A percentile compares a stretch with the other conserved stretches of the same genome.
These are phyloP conservation scores for Russula virescens DNA, from an alignment of 768 basidiomycete genomes.

Conservation along the genomic window DNA sequence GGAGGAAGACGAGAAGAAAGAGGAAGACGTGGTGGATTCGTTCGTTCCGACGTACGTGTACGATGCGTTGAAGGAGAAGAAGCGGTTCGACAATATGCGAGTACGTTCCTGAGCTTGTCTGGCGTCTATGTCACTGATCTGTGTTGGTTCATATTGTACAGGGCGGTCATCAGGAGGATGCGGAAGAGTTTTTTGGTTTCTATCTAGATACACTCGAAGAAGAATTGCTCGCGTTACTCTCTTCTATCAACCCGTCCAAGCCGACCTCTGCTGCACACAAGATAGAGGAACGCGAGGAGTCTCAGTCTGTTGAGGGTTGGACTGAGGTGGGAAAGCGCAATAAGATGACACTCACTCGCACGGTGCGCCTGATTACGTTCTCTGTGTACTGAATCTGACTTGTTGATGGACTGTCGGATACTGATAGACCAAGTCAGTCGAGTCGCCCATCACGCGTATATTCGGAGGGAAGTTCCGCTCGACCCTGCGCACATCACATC, in stretches of 20 bases:
- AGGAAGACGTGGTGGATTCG: constrained; percentile 51
- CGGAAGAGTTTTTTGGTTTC: constrained; percentile 98
- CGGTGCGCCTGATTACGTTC: constrained; percentile 43
- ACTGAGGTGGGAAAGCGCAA: constrained; percentile 90
- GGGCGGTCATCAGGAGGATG: constrained; percentile 95
- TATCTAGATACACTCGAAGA: constrained; percentile 93
- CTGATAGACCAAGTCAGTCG: constrained; percentile 63
- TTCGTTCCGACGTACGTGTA: constrained; percentile 86
- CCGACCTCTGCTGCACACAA: constrained; percentile 27
- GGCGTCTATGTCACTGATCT: not conserved
- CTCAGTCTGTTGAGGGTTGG: constrained; percentile 67
- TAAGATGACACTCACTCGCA: constrained; percentile 69
- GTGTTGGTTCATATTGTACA: constrained; percentile 29
- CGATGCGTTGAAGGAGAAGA: constrained; percentile 90
- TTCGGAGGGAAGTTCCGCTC: constrained; percentile 93
- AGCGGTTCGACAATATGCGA: constrained; percentile 89
- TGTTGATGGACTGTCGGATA: constrained; percentile 4
- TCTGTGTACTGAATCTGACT: not conserved
- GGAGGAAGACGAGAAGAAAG: constrained; percentile 41
- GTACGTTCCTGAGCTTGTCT: constrained; percentile 39
- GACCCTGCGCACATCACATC: constrained; percentile 70
- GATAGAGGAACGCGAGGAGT: constrained; percentile 42
- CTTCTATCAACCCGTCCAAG: constrained; percentile 43
- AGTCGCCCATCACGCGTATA: constrained; percentile 85
- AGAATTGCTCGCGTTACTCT: constrained; percentile 68